Conservation (phyloP, 805 yeast genomes). For the Debaryomyces hansenii region DNA sequence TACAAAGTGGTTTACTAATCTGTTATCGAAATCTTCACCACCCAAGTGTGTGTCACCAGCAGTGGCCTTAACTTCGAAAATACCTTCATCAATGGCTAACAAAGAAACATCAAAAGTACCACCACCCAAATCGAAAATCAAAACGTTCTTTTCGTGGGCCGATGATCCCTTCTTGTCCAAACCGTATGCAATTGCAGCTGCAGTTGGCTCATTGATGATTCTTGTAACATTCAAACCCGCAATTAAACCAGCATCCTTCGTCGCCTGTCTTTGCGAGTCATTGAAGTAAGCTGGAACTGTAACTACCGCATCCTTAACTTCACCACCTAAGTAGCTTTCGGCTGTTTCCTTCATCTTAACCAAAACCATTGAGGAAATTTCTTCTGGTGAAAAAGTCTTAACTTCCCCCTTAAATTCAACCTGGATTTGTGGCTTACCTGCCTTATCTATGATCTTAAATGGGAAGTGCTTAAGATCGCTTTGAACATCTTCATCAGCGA, state of each 20-base stretch:
- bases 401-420: constrained; percentile 88
- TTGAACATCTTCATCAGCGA: constrained; percentile 74
- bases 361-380: constrained; percentile 89
- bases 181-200: constrained; percentile 48
- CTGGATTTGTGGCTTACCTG: constrained; percentile 83
- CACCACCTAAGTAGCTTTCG: constrained; percentile 82
- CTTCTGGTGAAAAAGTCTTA: constrained; percentile 89
- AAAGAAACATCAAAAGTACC: constrained; percentile 95
- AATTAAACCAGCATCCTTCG: constrained; percentile 45
- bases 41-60: constrained; percentile 97
- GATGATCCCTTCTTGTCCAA: constrained; percentile 52
- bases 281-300: constrained; percentile 46
- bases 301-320: constrained; percentile 58
- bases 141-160: constrained; percentile 74
- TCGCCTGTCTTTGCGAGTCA: constrained; percentile 46
- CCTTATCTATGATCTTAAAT: constrained; percentile 72
- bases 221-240: constrained; percentile 48
- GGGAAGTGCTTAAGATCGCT: constrained; percentile 88
- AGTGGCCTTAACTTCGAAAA: constrained; percentile 89
- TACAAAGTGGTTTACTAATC: constrained; percentile 83
- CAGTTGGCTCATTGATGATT: constrained; percentile 46
- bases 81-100: constrained; percentile 85
- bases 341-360: constrained; percentile 92
- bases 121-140: constrained; percentile 95
- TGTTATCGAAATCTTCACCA: constrained; percentile 94